phyloP scores from a whole-genome alignment of 2,329 filamentous ascomycete species.

The Teratosphaeria destructans region DNA sequence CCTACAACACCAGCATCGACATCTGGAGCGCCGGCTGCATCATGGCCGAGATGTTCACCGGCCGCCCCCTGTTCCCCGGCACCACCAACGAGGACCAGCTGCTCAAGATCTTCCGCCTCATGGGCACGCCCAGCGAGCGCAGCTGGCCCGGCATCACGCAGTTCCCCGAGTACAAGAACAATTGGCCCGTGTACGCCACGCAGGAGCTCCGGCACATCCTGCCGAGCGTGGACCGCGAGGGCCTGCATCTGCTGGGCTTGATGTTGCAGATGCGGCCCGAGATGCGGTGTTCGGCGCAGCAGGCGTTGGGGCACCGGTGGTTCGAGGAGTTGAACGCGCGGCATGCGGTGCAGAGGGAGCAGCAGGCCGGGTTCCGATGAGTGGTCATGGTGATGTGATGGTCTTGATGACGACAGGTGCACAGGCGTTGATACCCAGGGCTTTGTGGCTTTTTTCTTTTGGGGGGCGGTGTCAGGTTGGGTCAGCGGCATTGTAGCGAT shows the following conservation, averaged over 20 bases:
- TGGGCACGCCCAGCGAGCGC: slow-evolving; percentile 93
- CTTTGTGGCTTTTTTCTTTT: neutral
- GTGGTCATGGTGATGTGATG: neutral
- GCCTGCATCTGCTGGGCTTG: slow-evolving; percentile 74
- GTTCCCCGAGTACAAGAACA: slow-evolving; percentile 95
- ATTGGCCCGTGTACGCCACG: slow-evolving; percentile 87
- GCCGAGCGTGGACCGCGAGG: slow-evolving; percentile 77
- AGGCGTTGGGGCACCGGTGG: slow-evolving; percentile 85
- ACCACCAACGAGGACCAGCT: slow-evolving; percentile 98
- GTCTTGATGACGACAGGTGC: neutral
- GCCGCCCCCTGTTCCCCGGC: slow-evolving; percentile 86
- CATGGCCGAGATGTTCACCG: slow-evolving; percentile 99
- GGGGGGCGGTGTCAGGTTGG: neutral
- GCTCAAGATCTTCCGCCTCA: slow-evolving; percentile 92
- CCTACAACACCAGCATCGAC: slow-evolving; percentile 99
- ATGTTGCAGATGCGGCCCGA: slow-evolving; percentile 93
- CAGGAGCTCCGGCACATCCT: slow-evolving; percentile 81
- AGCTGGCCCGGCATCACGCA: slow-evolving; percentile 92
- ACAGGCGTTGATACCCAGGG: neutral
- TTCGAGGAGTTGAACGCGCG: slow-evolving; percentile 57
- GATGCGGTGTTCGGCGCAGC: slow-evolving; percentile 75
- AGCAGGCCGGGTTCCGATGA: neutral
- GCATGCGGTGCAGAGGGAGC: neutral
- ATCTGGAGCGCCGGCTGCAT: slow-evolving; percentile 99
- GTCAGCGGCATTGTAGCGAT: neutral